These are phyloP conservation scores for Trametes cinnabarina DNA, from an alignment of 768 basidiomycete genomes.

Conservation along the genomic window DNA sequence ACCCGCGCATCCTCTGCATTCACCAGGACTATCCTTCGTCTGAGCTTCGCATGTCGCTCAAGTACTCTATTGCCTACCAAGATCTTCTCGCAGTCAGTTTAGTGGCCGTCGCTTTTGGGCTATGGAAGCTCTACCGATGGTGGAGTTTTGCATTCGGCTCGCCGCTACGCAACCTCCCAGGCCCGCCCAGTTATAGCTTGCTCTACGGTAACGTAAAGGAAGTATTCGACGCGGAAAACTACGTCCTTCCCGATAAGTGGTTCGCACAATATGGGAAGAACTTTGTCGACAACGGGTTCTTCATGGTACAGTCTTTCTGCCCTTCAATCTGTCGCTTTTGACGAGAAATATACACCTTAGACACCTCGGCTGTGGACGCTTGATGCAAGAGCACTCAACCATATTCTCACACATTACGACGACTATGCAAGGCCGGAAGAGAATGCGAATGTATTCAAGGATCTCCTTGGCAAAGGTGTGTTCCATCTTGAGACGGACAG, in stretches of 20 bases:
- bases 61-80: background rate
- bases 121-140: background rate
- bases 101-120: background rate
- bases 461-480: conserved; percentile 41
- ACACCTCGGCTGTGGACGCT: conserved; percentile 19
- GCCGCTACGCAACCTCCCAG: conserved; percentile 47
- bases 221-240: conserved; percentile 43
- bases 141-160: conserved; percentile 24
- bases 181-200: conserved; percentile 44
- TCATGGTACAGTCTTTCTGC: conserved; percentile 37
- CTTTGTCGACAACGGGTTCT: conserved; percentile 40
- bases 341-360: background rate
- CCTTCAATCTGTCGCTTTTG: no score
- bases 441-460: conserved; percentile 35
- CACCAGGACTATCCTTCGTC: no score
- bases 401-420: conserved; percentile 55
- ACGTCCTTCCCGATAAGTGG: conserved; percentile 40
- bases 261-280: conserved; percentile 45
- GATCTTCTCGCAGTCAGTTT: background rate
- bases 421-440: conserved; percentile 55
- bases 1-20: no score
- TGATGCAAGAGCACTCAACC: conserved; percentile 61
- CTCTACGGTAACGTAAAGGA: conserved; percentile 51
- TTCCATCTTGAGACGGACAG: background rate
- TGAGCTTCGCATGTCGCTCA: background rate